phyloP scores from a whole-genome alignment of 768 basidiomycete species.

The Paxillus involutus region DNA sequence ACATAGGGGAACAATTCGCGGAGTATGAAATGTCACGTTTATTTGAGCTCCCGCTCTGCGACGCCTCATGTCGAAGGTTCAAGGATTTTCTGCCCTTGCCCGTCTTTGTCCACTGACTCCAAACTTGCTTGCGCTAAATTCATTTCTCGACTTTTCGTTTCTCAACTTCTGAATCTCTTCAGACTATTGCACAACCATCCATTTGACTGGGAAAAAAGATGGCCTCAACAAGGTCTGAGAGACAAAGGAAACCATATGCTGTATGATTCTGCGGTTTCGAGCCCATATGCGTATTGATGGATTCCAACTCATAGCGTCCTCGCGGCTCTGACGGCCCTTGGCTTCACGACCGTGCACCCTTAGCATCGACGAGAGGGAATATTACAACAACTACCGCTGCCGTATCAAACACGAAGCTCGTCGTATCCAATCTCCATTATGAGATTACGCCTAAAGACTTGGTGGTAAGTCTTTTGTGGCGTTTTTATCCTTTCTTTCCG shows the following conservation, averaged over 20 bases:
- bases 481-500: not conserved
- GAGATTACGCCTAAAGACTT: constrained; percentile 89
- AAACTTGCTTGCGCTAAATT: not conserved
- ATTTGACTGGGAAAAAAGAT: constrained; percentile 12
- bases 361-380: constrained; percentile 30
- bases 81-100: not conserved
- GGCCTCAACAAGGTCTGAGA: constrained; percentile 25
- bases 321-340: constrained; percentile 62
- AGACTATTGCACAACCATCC: not conserved
- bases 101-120: not conserved
- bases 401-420: constrained; percentile 53
- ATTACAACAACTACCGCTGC: constrained; percentile 23
- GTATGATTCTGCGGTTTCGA: constrained; percentile 24
- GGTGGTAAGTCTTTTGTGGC: constrained; percentile 54
- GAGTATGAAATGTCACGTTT: constrained; percentile 6
- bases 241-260: constrained; percentile 43
- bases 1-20: not conserved
- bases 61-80: not conserved
- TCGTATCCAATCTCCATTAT: constrained; percentile 89
- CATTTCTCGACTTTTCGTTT: no score
- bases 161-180: not conserved
- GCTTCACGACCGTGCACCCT: constrained; percentile 74
- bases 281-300: constrained; percentile 2
- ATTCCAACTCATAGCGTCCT: constrained; percentile 49
- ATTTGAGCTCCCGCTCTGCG: constrained; percentile 10